Conservation (phyloP, 495 filamentous ascomycete species). For the Trichoderma gamsii region DNA sequence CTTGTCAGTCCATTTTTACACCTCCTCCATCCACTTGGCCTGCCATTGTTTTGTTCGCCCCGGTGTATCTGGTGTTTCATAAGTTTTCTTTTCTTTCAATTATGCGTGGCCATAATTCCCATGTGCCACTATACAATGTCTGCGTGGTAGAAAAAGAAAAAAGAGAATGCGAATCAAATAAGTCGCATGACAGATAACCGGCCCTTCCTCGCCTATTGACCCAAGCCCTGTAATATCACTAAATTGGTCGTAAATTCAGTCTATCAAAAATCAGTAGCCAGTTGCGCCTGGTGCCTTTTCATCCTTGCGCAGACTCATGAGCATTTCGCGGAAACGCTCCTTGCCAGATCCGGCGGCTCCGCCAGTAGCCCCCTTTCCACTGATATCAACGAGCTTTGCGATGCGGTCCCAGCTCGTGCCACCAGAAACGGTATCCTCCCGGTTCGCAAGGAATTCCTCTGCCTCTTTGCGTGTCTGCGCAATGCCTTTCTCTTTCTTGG, state of each 20-base stretch:
- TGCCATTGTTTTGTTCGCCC: background rate
- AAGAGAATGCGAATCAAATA: constrained; percentile 1
- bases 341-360: constrained; percentile 85
- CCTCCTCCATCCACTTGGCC: constrained; percentile 8
- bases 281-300: constrained; percentile 85
- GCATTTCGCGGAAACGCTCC: constrained; percentile 87
- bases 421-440: constrained; percentile 86
- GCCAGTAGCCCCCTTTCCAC: constrained; percentile 81
- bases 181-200: background rate
- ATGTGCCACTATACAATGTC: background rate
- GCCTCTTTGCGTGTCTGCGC: constrained; percentile 81
- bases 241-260: background rate
- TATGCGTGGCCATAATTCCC: background rate
- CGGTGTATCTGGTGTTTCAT: background rate
- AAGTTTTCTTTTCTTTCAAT: background rate
- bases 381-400: constrained; percentile 90
- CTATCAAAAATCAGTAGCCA: constrained; percentile 40
- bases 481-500: constrained; percentile 87
- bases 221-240: background rate
- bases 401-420: constrained; percentile 99
- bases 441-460: constrained; percentile 82
- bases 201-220: background rate
- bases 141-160: background rate
- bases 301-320: constrained; percentile 85
- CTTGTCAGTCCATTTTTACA: constrained; percentile 7